Evolutionary conservation across 1,284 basidiomycete species (phyloP), one percentile per base, ranked within the genome.

Genomic region (Phenoliferia sp.): DNA sequence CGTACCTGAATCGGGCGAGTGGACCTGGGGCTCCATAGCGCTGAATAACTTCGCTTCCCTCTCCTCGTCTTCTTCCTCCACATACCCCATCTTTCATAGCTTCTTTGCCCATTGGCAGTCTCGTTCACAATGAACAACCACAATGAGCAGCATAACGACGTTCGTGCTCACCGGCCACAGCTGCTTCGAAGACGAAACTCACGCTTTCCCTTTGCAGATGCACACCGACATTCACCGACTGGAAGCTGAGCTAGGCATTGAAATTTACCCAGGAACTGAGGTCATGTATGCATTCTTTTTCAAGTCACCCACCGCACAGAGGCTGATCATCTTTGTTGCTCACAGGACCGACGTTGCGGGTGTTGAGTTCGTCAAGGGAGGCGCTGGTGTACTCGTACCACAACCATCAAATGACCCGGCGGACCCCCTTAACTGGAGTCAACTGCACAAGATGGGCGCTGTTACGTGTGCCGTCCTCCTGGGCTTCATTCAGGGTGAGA

Each of bases 141-240:
- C n/a, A n/a, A n/a, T n/a, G n/a, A n/a, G n/a, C n/a, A n/a, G n/a
- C n/a, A n/a, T n/a, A n/a, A n/a, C n/a, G n/a, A n/a, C n/a, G n/a
- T n/a, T n/a, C n/a, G n/a, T n/a, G n/a, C n/a, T n/a, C n/a, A n/a
- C n/a, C n/a, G n/a, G n/a, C n/a, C n/a, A n/a, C n/a, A n/a, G n/a
- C n/a, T n/a, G n/a, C n/a, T n/a, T n/a, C n/a, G n/a, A n/a, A n/a
- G n/a, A n/a, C n/a, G n/a, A n/a, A n/a, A n/a, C n/a, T n/a, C n/a
- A n/a, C n/a, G n/a, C n/a, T n/a, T n/a, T n/a, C n/a, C n/a, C n/a
- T n/a, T n/a, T n/a, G n/a, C n/a, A n/a, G n/a, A 56, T 56, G 52
- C 61, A 63, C 22, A 63, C 61, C 28, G 61, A 63, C 54, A 36
- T 63, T 19, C 32, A 33, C 17, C 52, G 52, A 26, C 61, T 63